These are phyloP conservation scores for Xylariomycetidae sp. DNA, from an alignment of 2,329 filamentous ascomycete species.

Conservation along the genomic window DNA sequence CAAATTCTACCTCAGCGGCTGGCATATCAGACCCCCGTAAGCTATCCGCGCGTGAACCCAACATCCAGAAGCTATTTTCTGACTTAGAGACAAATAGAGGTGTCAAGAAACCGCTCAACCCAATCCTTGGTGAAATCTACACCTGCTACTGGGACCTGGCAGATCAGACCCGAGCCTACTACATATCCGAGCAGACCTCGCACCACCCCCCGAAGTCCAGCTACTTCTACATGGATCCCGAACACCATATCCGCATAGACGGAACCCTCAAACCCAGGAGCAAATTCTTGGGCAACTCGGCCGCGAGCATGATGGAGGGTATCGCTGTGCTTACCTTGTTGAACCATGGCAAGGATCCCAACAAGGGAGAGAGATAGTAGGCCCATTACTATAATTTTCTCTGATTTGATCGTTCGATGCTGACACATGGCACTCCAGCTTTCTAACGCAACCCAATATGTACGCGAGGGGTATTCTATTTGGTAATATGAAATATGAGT, in stretches of 20 bases:
- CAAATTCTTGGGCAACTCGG: conserved; percentile 94
- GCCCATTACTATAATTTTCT: too few species aligned
- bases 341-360: conserved; percentile 65
- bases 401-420: too few species aligned
- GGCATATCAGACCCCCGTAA: conserved; percentile 97
- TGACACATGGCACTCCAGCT: conserved; percentile 45
- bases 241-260: conserved; percentile 91
- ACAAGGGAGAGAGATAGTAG: conserved; percentile 80
- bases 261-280: conserved; percentile 92
- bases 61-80: background rate
- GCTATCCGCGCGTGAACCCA: conserved; percentile 32
- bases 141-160: conserved; percentile 94
- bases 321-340: conserved; percentile 80
- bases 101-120: conserved; percentile 97
- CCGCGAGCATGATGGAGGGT: conserved; percentile 97
- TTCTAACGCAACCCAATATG: conserved; percentile 97
- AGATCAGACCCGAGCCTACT: conserved; percentile 82
- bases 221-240: conserved; percentile 97
- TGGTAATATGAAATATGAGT: conserved; percentile 99
- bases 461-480: conserved; percentile 96
- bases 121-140: conserved; percentile 90
- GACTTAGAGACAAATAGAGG: conserved; percentile 51
- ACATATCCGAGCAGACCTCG: conserved; percentile 95
- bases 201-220: conserved; percentile 98
- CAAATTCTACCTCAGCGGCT: conserved; percentile 97